Conservation (phyloP, 306 rosid genomes). For the Dryas drummondii region DNA sequence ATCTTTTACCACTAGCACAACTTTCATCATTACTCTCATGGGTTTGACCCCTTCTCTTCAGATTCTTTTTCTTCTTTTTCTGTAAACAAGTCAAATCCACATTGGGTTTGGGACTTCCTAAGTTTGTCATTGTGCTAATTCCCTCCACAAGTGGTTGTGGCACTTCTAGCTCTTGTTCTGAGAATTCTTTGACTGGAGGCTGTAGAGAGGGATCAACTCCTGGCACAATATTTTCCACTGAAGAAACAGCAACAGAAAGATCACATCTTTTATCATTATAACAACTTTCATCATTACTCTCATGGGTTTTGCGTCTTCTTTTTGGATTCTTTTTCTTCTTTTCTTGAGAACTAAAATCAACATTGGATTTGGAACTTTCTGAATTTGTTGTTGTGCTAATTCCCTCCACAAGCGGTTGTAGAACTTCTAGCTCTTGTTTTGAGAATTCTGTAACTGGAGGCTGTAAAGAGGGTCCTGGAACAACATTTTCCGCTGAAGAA, state of each 20-base stretch:
- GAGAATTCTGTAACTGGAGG: constrained; percentile 24
- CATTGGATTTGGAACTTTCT: constrained; percentile 6
- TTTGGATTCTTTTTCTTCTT: neutral
- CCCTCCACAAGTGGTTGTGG: constrained; percentile 26
- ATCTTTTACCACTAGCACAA: constrained; percentile 10
- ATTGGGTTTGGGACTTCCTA: constrained; percentile 12
- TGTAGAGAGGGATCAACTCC: constrained; percentile 26
- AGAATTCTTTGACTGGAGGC: constrained; percentile 21
- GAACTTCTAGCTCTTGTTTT: constrained; percentile 24
- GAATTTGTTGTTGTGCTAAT: constrained; percentile 25
- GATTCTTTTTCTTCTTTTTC: constrained; percentile 1
- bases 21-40: neutral
- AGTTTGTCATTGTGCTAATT: constrained; percentile 17
- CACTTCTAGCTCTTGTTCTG: constrained; percentile 23
- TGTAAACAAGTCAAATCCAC: neutral
- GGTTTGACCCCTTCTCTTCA: neutral
- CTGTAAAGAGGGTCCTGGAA: constrained; percentile 23
- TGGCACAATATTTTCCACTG: constrained; percentile 19
- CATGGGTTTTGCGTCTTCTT: neutral
- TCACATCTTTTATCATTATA: constrained; percentile 9
- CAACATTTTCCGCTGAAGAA: constrained; percentile 19
- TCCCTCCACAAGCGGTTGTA: constrained; percentile 23
- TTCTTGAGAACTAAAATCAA: neutral
- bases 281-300: constrained; percentile 7
- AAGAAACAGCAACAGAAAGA: constrained; percentile 23